phyloP scores from a whole-genome alignment of 75 land plant species.

The Cryptomeria japonica region DNA sequence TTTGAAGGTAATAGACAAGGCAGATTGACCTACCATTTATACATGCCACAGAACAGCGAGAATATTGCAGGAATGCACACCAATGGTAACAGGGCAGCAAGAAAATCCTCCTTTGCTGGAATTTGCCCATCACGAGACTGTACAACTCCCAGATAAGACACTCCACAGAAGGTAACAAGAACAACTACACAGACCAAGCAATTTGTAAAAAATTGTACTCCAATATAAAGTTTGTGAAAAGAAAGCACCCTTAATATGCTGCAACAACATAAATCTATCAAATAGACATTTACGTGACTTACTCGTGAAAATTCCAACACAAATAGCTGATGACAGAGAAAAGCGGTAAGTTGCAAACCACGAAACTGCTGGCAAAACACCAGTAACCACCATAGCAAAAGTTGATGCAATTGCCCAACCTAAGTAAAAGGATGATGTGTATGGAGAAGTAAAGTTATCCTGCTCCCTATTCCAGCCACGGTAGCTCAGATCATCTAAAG shows the following conservation, averaged over 20 bases:
- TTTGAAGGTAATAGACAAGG: background rate
- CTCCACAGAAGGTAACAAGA: constrained; percentile 91
- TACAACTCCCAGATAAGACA: constrained; percentile 84
- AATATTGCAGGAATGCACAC: constrained; percentile 89
- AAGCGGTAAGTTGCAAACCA: constrained; percentile 99
- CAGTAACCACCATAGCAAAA: constrained; percentile 82
- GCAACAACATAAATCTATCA: background rate
- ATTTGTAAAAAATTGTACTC: background rate
- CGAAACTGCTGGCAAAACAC: constrained; percentile 83
- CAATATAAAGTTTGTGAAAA: background rate
- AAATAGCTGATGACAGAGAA: constrained; percentile 90
- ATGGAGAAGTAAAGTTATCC: constrained; percentile 67
- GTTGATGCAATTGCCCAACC: constrained; percentile 94
- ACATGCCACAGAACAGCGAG: constrained; percentile 76
- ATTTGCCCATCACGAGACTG: constrained; percentile 63
- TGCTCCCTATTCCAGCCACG: constrained; percentile 58
- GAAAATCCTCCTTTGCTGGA: constrained; percentile 86
- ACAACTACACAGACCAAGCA: constrained; percentile 57
- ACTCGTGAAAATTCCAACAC: constrained; percentile 87
- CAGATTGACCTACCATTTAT: constrained; percentile 73
- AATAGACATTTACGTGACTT: constrained; percentile 7
- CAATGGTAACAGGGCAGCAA: constrained; percentile 92
- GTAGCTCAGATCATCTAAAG: constrained; percentile 76
- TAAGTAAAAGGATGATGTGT: constrained; percentile 85
- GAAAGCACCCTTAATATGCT: background rate